These are phyloP conservation scores for Globisporangium viniferum DNA, from an alignment of 352 stramenopile species.

Conservation along the genomic window DNA sequence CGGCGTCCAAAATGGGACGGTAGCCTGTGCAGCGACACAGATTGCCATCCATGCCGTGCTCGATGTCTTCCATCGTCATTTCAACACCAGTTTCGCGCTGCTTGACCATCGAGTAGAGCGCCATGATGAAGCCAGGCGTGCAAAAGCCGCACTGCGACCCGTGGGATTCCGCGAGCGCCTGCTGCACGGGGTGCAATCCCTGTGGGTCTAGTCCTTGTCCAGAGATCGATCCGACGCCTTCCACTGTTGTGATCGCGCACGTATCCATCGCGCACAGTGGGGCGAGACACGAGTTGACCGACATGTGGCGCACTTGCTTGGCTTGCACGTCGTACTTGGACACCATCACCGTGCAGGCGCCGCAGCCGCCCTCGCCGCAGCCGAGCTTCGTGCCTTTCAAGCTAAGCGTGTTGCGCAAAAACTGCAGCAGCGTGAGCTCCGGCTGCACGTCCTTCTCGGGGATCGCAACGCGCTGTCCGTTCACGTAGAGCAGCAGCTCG, in stretches of 20 bases:
- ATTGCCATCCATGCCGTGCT: slow-evolving; percentile 95
- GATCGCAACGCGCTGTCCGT: slow-evolving; percentile 54
- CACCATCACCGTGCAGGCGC: slow-evolving; percentile 95
- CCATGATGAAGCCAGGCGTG: slow-evolving; percentile 87
- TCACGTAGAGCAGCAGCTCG: slow-evolving; percentile 74
- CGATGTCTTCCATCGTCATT: slow-evolving; percentile 85
- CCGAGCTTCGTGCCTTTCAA: slow-evolving; percentile 87
- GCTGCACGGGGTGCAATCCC: slow-evolving; percentile 83
- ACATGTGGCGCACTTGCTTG: slow-evolving; percentile 53
- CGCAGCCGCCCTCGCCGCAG: slow-evolving; percentile 95
- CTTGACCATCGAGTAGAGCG: slow-evolving; percentile 80
- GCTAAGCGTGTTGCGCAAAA: slow-evolving; percentile 63
- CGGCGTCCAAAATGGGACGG: slow-evolving; percentile 78
- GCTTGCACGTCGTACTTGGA: slow-evolving; percentile 54
- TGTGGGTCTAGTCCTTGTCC: slow-evolving; percentile 25
- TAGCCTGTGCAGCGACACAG: slow-evolving; percentile 94
- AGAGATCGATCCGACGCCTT: slow-evolving; percentile 57
- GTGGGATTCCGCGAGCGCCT: slow-evolving; percentile 88
- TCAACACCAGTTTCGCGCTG: slow-evolving; percentile 61
- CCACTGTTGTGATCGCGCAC: slow-evolving; percentile 85
- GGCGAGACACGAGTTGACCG: slow-evolving; percentile 87
- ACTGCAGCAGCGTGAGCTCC: slow-evolving; percentile 82
- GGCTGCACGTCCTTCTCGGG: slow-evolving; percentile 51
- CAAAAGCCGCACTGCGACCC: slow-evolving; percentile 95
- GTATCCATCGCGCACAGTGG: slow-evolving; percentile 80